A percentile compares a stretch with the other conserved stretches of the same genome.
These are phyloP conservation scores for Emericellopsis terricola DNA, from an alignment of 495 filamentous ascomycete species.

Conservation along the genomic window DNA sequence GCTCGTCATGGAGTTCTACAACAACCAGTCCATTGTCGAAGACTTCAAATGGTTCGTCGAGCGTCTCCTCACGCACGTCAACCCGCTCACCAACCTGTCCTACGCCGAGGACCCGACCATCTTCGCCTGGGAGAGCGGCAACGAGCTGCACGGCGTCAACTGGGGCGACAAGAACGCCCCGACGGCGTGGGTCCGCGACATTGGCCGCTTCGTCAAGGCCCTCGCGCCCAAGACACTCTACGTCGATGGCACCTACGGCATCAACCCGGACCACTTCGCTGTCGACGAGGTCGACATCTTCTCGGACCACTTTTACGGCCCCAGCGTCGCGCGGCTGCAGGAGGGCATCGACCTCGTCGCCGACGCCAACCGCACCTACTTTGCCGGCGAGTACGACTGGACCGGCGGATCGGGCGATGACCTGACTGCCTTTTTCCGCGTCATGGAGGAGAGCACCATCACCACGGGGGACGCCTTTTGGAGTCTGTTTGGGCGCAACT, in stretches of 20 bases:
- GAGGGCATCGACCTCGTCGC: slow-evolving; percentile 18
- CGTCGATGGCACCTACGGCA: slow-evolving; percentile 36
- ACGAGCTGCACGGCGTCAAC: slow-evolving; percentile 30
- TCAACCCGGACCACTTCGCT: slow-evolving; percentile 29
- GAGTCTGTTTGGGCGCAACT: slow-evolving; percentile 33
- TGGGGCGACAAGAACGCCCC: slow-evolving; percentile 34
- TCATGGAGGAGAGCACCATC: slow-evolving; percentile 22
- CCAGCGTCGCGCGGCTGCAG: slow-evolving; percentile 22
- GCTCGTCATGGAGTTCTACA: slow-evolving; percentile 32
- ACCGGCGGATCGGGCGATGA: slow-evolving; percentile 11
- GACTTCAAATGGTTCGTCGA: slow-evolving; percentile 34
- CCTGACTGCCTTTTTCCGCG: slow-evolving; percentile 23
- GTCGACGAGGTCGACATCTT: slow-evolving; percentile 32
- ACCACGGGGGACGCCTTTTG: slow-evolving; percentile 29
- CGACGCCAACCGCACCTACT: slow-evolving; percentile 23
- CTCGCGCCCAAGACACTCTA: slow-evolving; percentile 30
- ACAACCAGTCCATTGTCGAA: slow-evolving; percentile 25
- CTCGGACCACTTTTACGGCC: slow-evolving; percentile 34
- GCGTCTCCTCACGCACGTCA: slow-evolving; percentile 28
- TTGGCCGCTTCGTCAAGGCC: slow-evolving; percentile 27
- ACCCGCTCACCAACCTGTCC: slow-evolving; percentile 33
- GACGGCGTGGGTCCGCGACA: slow-evolving; percentile 26
- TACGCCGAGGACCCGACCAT: slow-evolving; percentile 39
- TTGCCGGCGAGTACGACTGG: slow-evolving; percentile 35
- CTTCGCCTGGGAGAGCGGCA: slow-evolving; percentile 35